A percentile compares a stretch with the other conserved stretches of the same genome.
phyloP scores from a whole-genome alignment of 192 early-diverging fungal genomes.

The Lobosporangium transversale region DNA sequence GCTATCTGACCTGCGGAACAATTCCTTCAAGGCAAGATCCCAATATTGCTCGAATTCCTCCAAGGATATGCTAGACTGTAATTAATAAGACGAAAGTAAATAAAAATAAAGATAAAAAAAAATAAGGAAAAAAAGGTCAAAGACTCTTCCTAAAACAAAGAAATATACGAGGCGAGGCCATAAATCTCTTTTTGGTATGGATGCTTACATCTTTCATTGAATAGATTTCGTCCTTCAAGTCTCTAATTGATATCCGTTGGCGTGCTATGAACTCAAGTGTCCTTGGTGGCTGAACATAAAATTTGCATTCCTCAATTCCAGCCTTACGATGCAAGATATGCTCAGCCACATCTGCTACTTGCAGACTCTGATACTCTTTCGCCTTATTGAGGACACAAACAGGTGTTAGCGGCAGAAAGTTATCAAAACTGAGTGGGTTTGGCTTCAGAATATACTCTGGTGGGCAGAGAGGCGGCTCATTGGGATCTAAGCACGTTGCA shows the following conservation, averaged over 20 bases:
- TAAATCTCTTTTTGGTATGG: neutral
- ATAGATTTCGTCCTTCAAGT: conserved; percentile 21
- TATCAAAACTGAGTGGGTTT: conserved; percentile 36
- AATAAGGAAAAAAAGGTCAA: neutral
- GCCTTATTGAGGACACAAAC: conserved; percentile 41
- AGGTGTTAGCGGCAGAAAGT: conserved; percentile 36
- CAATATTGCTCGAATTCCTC: conserved; percentile 48
- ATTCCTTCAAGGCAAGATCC: conserved; percentile 35
- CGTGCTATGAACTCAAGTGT: conserved; percentile 4
- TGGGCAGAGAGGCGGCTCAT: conserved; percentile 18
- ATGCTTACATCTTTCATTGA: conserved; percentile 39
- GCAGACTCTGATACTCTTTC: conserved; percentile 34
- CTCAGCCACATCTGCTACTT: conserved; percentile 33
- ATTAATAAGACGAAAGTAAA: conserved; percentile 1
- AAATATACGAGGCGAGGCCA: neutral
- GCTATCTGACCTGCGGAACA: conserved; percentile 6
- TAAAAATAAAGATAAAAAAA: neutral
- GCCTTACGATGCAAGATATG: conserved; percentile 23
- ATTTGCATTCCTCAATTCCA: conserved; percentile 30
- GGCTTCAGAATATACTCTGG: conserved; percentile 28
- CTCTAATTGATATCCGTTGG: conserved; percentile 22
- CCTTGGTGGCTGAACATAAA: conserved; percentile 10
- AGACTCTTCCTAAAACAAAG: neutral
- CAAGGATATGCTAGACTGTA: conserved; percentile 34
- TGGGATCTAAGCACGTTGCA: conserved; percentile 20